Evolutionary conservation across 805 yeast genomes (phyloP).

Genomic region (Candida yuanshanica): DNA sequence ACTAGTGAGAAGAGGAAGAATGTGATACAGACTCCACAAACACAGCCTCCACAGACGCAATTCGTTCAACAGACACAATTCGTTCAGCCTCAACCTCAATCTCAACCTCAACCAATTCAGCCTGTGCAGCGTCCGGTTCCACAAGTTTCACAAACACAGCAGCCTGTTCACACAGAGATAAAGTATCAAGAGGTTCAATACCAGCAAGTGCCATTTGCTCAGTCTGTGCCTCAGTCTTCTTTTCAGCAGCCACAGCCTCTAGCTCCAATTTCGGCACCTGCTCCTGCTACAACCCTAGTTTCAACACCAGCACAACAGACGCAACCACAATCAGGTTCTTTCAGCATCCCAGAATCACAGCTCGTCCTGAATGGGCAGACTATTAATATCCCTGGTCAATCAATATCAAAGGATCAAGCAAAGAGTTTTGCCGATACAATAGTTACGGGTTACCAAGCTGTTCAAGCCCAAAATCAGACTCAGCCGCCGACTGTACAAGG

Average conservation of each 20-base stretch:
- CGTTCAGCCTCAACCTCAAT: conserved; percentile 10
- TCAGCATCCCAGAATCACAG: conserved; percentile 10
- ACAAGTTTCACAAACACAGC: conserved; percentile 1
- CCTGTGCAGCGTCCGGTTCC: neutral
- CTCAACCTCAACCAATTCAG: conserved; percentile 2
- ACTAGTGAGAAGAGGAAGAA: conserved; percentile 15
- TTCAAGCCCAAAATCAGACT: neutral
- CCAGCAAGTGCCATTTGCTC: neutral
- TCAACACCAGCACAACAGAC: neutral
- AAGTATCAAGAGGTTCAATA: conserved; percentile 2
- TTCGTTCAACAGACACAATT: conserved; percentile 6
- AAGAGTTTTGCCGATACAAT: neutral
- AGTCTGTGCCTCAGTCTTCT: neutral
- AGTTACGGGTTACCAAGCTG: neutral
- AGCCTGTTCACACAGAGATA: too few species aligned
- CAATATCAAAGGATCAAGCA: conserved; percentile 8
- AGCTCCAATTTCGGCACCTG: neutral
- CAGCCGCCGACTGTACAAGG: neutral
- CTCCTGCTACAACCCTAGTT: neutral
- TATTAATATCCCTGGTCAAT: conserved; percentile 11
- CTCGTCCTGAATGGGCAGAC: conserved; percentile 9
- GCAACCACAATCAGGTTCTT: conserved; percentile 5
- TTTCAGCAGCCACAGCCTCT: conserved; percentile 2
- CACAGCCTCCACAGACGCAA: conserved; percentile 4
- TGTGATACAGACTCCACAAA: neutral